Evolutionary conservation across 345 rosid genomes (phyloP), one percentile per base, ranked within the genome.

Genomic region (Cochlearia excelsa): DNA sequence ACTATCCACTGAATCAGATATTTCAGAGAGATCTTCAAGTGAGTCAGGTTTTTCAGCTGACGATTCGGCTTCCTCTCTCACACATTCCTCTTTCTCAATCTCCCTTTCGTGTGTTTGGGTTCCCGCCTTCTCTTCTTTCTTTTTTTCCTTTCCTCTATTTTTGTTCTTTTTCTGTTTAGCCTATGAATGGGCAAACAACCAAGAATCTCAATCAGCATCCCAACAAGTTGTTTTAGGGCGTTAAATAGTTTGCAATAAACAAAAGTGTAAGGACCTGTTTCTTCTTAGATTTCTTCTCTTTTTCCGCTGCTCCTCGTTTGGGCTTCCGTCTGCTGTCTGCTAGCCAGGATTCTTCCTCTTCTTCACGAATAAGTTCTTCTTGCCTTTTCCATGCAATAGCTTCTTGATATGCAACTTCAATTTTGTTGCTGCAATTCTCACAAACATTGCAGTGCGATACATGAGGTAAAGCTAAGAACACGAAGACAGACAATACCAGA

Each of bases 321-420:
- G 90, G 82, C 82, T 78, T 92, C 70, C 80, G 95, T 79, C 86
- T 92, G 45, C 73, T 83, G 72, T 74, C 95, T 62, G 85, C 94
- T 58, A 82, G 74, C 80, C 91, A 81, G 23, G 23, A 16, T 4
- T 82, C 90, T 65, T 78, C 93, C 78, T 92, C 96, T 78, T 91
- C 98, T 76, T 89, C 95, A 55, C 95, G 95, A 50, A 92, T 92
- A 63, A 92, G 85, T 78, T 88, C 95, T 64, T 92, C 98, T 74
- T 92, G 98, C 81, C 85, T 82, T 76, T 76, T 83, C 80, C 80
- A 74, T 47, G 98, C 95, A 75, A 86, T 87, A 38, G 95, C 91
- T 74, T 92, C 98, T 87, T 86, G 93, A 72, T 92, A 86, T 56
- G 98, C 82, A 76, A 75, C 86, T 75, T 88, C 94, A 74, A 88